Percentiles rank a stretch among this genome's conserved stretches.
Evolutionary conservation across 352 stramenopile genomes (phyloP).

Genomic region (Phytophthora syringae): DNA sequence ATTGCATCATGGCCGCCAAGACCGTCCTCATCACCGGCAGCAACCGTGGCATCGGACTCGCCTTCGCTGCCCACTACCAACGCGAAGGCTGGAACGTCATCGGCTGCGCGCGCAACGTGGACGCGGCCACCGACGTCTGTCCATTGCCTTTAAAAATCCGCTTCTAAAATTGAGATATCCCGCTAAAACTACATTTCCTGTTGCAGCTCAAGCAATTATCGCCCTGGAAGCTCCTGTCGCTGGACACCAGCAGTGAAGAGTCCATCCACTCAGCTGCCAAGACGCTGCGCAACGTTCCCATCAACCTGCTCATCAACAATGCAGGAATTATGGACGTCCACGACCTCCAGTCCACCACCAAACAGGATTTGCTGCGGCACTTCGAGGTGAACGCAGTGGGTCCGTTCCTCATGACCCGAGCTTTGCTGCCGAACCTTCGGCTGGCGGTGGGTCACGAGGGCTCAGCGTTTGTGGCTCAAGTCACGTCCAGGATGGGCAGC

Average conservation of each 20-base stretch:
- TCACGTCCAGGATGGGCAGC: constrained; percentile 68
- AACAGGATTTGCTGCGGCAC: constrained; percentile 60
- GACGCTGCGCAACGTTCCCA: constrained; percentile 40
- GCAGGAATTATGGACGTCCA: constrained; percentile 45
- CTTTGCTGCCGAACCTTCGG: constrained; percentile 61
- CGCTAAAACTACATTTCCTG: not conserved
- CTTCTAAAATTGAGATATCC: not conserved
- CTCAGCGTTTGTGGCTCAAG: constrained; percentile 57
- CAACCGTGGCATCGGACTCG: constrained; percentile 41
- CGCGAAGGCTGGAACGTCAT: constrained; percentile 42
- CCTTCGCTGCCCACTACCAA: constrained; percentile 38
- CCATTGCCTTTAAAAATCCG: not conserved
- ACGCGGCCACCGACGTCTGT: constrained; percentile 23
- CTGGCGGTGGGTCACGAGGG: constrained; percentile 44
- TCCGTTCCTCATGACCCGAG: constrained; percentile 65
- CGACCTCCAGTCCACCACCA: constrained; percentile 48
- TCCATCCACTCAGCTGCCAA: constrained; percentile 54
- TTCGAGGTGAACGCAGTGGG: constrained; percentile 83
- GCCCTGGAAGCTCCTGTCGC: constrained; percentile 53
- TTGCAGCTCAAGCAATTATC: constrained; percentile 26
- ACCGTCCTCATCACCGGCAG: constrained; percentile 40
- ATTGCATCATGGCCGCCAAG: constrained; percentile 30
- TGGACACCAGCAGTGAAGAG: constrained; percentile 62
- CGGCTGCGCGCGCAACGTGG: constrained; percentile 30
- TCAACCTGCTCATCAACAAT: constrained; percentile 85